These are phyloP conservation scores for Colletotrichum horii DNA, from an alignment of 2,329 filamentous ascomycete genomes.

Conservation along the genomic window DNA sequence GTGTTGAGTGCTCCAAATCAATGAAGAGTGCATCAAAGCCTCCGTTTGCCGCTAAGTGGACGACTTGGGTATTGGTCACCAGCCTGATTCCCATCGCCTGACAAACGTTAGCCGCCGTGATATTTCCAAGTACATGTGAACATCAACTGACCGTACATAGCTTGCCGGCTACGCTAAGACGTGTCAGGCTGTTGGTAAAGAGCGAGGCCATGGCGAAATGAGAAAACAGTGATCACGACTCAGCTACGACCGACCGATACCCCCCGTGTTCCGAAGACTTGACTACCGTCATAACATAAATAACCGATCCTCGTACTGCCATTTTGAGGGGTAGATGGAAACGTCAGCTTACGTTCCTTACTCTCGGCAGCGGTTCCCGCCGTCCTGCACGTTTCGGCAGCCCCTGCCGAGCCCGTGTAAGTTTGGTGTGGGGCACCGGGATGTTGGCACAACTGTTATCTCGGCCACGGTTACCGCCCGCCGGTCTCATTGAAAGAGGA, in stretches of 20 bases:
- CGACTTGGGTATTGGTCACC: conserved; percentile 29
- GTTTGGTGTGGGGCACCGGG: not conserved
- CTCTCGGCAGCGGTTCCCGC: not conserved
- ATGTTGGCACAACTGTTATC: not conserved
- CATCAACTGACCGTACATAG: not conserved
- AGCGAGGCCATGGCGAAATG: not conserved
- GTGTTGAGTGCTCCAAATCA: conserved; percentile 40
- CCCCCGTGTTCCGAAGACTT: not conserved
- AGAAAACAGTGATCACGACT: not conserved
- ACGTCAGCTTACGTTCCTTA: not conserved
- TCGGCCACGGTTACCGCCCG: not conserved
- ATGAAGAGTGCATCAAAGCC: conserved; percentile 42
- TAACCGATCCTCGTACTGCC: not conserved
- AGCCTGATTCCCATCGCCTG: conserved; percentile 34
- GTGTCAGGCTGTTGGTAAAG: not conserved
- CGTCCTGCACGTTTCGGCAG: not conserved
- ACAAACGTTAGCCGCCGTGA: not conserved
- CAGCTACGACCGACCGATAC: not conserved
- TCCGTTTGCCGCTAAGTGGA: conserved; percentile 36
- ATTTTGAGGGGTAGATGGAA: not conserved
- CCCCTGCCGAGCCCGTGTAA: not conserved
- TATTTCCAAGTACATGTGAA: not conserved
- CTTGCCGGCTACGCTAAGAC: not conserved
- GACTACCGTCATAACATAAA: not conserved
- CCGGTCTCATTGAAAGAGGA: not conserved